These are phyloP conservation scores for Scedosporium boydii DNA, from an alignment of 2,329 filamentous ascomycete genomes.

Conservation along the genomic window DNA sequence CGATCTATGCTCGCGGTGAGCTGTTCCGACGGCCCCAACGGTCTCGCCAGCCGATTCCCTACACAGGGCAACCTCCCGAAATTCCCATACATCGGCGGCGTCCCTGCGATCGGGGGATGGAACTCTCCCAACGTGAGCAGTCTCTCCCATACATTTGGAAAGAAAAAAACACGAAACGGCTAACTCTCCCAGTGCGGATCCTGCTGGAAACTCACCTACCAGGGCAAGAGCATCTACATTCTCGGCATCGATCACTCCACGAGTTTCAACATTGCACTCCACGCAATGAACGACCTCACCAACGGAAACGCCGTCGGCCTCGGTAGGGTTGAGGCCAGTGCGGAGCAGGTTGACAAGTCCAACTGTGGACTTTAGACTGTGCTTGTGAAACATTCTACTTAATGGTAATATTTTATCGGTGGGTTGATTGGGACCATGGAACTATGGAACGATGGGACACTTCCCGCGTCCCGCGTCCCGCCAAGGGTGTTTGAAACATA, in stretches of 20 bases:
- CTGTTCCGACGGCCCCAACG: slow-evolving; percentile 61
- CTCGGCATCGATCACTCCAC: slow-evolving; percentile 44
- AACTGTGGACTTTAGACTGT: slow-evolving; percentile 31
- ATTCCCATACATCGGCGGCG: slow-evolving; percentile 48
- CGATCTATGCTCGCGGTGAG: slow-evolving; percentile 47
- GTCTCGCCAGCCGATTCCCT: slow-evolving; percentile 52
- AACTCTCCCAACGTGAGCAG: slow-evolving; percentile 34
- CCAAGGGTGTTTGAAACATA: not conserved
- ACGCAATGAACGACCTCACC: slow-evolving; percentile 47
- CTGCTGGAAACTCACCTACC: slow-evolving; percentile 47
- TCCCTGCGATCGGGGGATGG: slow-evolving; percentile 41
- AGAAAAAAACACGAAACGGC: not conserved
- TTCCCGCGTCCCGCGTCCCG: not conserved
- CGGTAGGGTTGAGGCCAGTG: slow-evolving; percentile 42
- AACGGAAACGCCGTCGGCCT: slow-evolving; percentile 36
- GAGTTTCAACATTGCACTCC: slow-evolving; percentile 48
- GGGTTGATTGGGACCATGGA: not conserved
- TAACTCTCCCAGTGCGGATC: slow-evolving; percentile 40
- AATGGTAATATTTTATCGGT: not conserved
- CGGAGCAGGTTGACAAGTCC: slow-evolving; percentile 29
- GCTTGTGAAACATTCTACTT: not conserved
- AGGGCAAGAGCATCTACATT: slow-evolving; percentile 41
- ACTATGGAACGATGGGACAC: too few relatives aligned
- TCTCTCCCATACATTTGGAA: not conserved
- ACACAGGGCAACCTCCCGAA: slow-evolving; percentile 39